A percentile compares a stretch with the other conserved stretches of the same genome.
Evolutionary conservation across 129 eudicot species (phyloP).

Genomic region (Silybum marianum): DNA sequence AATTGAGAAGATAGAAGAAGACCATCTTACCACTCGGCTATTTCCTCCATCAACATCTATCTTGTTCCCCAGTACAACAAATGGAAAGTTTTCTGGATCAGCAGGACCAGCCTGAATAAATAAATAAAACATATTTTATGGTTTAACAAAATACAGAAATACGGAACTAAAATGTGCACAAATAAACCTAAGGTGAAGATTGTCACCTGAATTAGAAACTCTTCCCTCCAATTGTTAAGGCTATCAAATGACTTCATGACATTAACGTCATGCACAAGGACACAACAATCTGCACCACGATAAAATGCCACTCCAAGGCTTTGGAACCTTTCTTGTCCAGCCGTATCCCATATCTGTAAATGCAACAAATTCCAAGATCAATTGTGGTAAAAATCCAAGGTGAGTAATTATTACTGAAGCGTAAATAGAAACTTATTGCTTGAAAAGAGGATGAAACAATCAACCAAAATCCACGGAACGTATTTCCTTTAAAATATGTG

Average conservation of each 20-base stretch:
- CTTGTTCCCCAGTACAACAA: conserved; percentile 62
- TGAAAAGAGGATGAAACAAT: neutral
- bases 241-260: conserved; percentile 60
- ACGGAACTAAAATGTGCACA: neutral
- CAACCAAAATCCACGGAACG: neutral
- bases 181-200: neutral
- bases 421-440: neutral
- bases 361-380: neutral
- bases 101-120: conserved; percentile 47
- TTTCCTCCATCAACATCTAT: conserved; percentile 66
- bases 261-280: conserved; percentile 60
- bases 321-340: conserved; percentile 63
- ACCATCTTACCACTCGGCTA: conserved; percentile 54
- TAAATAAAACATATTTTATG: neutral
- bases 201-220: conserved; percentile 49
- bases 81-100: conserved; percentile 66
- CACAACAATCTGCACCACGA: conserved; percentile 66
- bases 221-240: conserved; percentile 60
- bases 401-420: neutral
- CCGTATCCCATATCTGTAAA: conserved; percentile 62
- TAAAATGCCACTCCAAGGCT: conserved; percentile 63
- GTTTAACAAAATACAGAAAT: neutral
- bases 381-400: neutral
- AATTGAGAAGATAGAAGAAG: neutral
- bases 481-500: neutral